Evolutionary conservation across 106 monocot genomes (phyloP), one percentile per base, ranked within the genome.

Genomic region (Dactylorhiza incarnata): DNA sequence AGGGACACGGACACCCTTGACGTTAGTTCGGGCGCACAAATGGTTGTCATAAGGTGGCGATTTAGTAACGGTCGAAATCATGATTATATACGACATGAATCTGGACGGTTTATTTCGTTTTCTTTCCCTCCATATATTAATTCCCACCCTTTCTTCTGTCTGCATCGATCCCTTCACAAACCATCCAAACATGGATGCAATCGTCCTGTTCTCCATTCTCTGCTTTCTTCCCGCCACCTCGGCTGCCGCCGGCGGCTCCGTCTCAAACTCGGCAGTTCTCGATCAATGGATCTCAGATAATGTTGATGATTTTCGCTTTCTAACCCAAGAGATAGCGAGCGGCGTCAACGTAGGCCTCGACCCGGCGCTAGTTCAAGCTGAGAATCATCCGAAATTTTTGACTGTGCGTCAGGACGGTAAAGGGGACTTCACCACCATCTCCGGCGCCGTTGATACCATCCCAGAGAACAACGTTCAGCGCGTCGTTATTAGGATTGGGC

Each of bases 371-470:
- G 17, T 19, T 43, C 7, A 3, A 7, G 59, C 75, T 7, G 80
- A 75, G 47, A 50, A 19, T 9, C 29, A 44, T 11, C 67, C 54
- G 19, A 50, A 52, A 52, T 7, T 75, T 43, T 45, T 80, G 9
- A 69, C 74, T 5, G 80, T 80, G 65, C 5, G 52, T 17, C 24
- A 80, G 74, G 44, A 69, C 29, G 80, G 80, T 15, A 54, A 17
- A 24, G 80, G 74, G 9, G 74, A 74, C 13, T 80, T 80, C 63
- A 22, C 16, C 5, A 74, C 80, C 12, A 68, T 75, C 62, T 74
- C 74, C 6, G 80, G 44, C 9, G 80, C 80, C 25, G 20, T 80
- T 29, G 73, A 50, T 14, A 80, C 74, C 68, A 80, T 80, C 25
- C 80, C 80, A 9, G 20, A 66, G 5, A 73, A 49, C 15, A 80